Evolutionary conservation across 352 stramenopile genomes (phyloP).

Genomic region (Phytopythium sindhum): DNA sequence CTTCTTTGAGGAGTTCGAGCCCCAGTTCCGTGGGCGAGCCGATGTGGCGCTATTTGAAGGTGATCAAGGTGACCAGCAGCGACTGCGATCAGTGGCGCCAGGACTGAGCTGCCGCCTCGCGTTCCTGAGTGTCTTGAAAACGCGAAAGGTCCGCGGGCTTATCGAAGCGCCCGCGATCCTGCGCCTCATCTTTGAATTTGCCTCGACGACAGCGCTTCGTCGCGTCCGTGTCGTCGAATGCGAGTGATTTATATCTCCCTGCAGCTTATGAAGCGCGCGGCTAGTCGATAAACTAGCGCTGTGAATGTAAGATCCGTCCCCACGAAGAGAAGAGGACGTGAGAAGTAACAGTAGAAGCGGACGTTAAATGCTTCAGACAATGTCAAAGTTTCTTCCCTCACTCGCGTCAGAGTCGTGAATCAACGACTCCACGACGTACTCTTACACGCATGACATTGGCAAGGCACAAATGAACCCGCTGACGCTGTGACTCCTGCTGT

Average conservation of each 20-base stretch:
- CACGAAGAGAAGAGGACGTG: neutral
- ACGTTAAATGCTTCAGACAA: neutral
- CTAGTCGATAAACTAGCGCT: neutral
- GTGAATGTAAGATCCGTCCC: neutral
- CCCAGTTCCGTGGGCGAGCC: neutral
- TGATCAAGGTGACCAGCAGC: neutral
- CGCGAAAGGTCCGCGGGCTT: neutral
- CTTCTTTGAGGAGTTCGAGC: neutral
- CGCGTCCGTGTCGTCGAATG: neutral
- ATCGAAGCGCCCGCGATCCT: neutral
- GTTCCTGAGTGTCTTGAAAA: slow-evolving; percentile 4
- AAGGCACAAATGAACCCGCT: no score
- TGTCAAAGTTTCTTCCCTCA: neutral
- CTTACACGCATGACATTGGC: no score
- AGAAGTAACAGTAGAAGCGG: neutral
- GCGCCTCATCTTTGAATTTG: neutral
- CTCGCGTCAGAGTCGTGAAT: no score
- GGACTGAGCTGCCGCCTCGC: neutral
- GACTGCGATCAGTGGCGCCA: neutral
- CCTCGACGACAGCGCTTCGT: neutral
- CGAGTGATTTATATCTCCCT: neutral
- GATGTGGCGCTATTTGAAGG: neutral
- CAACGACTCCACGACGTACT: no score
- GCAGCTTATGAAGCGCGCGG: neutral
- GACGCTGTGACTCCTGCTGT: no score